Base-by-base conservation (phyloP, 345 rosid genomes). In the Arabidopsis arenosa region DNA sequence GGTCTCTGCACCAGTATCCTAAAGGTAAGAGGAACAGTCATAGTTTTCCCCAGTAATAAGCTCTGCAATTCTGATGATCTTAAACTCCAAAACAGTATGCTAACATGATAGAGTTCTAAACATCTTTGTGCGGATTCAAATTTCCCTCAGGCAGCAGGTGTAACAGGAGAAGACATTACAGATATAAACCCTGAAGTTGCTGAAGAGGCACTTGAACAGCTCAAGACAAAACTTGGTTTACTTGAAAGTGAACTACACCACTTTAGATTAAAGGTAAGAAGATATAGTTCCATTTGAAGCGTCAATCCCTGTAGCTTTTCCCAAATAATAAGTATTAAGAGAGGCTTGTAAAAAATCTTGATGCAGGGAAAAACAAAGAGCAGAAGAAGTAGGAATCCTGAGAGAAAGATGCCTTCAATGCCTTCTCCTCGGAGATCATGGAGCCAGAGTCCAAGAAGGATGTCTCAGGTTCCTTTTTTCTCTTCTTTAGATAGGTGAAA, bases 121-220 rank as follows among this genome's bases (percentile, higher is more conserved):
- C 18, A 30, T 41, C 54, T 28, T 23, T 57, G 68, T 53, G 28
- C 63, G 33, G 52, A 56, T 43, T 47, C 7, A 13, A 54, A 32
- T 32, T n/a, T 63, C n/a, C 44, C 26, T 13, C 74, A 80, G 80
- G 83, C 74, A 71, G 83, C 83, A 23, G 83, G 83, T 56, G 75
- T 80, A 30, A 70, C 60, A 63, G 77, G 85, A 61, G 87, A 85
- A 70, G 82, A 83, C 39, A 72, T 66, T 17, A 74, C 90, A 21
- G 86, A 88, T 56, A 66, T 87, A 71, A 85, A 80, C 83, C 93
- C 93, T 40, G 81, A 78, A 28, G 78, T 78, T 49, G 98, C 97
- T 41, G 93, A 91, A 84, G 96, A 88, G 63, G 96, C 91, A 15
- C 91, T 93, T 17, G 89, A 82, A 64, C 90, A 84, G 48, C 86